Evolutionary conservation across 2,329 filamentous ascomycete species (phyloP).

Genomic region (Arthroderma sp.): DNA sequence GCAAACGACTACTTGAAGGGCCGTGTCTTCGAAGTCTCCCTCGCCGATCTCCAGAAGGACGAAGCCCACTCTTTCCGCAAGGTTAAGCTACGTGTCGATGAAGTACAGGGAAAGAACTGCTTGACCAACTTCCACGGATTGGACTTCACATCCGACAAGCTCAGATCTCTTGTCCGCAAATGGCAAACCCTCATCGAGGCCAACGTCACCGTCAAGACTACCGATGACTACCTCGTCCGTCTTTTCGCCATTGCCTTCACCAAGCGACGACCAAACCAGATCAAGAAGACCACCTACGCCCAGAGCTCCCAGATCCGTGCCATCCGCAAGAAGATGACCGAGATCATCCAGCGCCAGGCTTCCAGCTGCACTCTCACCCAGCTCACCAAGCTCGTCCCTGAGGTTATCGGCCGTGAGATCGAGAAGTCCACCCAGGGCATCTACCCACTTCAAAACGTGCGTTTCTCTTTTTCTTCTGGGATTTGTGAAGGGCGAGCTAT

Average conservation of each 20-base stretch:
- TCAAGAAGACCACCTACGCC: slow-evolving; percentile 99
- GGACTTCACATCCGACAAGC: slow-evolving; percentile 99
- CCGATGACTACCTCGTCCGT: slow-evolving; percentile 98
- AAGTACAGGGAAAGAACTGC: slow-evolving; percentile 99
- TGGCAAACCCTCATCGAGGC: slow-evolving; percentile 99
- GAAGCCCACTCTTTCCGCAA: slow-evolving; percentile 99
- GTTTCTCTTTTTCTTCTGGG: slow-evolving; percentile 24
- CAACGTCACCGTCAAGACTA: slow-evolving; percentile 99
- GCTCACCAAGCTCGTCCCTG: slow-evolving; percentile 96
- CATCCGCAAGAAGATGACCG: slow-evolving; percentile 99
- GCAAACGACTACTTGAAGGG: slow-evolving; percentile 99
- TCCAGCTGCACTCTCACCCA: slow-evolving; percentile 87
- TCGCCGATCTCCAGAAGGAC: slow-evolving; percentile 98
- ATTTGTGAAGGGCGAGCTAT: background rate
- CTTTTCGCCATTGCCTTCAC: slow-evolving; percentile 99
- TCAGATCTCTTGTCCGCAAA: slow-evolving; percentile 97
- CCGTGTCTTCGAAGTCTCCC: slow-evolving; percentile 95
- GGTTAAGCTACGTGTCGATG: slow-evolving; percentile 95
- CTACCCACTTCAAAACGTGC: slow-evolving; percentile 97
- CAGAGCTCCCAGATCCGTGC: slow-evolving; percentile 91
- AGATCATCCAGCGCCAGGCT: slow-evolving; percentile 97
- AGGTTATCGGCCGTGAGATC: slow-evolving; percentile 98
- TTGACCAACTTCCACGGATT: slow-evolving; percentile 99
- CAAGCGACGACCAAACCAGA: slow-evolving; percentile 97
- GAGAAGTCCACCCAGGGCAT: slow-evolving; percentile 99